A percentile compares a stretch with the other conserved stretches of the same genome.
Evolutionary conservation across 148 eudicot genomes (phyloP).

Genomic region (Polygonum aviculare): DNA sequence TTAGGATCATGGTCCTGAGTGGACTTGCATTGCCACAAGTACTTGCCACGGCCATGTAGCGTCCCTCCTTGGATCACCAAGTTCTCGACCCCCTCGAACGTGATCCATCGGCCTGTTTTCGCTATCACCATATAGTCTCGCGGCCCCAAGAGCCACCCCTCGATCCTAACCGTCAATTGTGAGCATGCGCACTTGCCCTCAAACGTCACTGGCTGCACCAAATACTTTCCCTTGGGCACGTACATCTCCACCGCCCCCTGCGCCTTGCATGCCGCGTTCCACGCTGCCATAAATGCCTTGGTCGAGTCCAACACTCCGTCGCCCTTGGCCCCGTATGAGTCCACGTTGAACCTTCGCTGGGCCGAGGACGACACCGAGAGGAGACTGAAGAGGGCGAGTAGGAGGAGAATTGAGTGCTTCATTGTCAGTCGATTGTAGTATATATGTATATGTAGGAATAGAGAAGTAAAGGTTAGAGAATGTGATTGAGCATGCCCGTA

Average conservation of each 20-base stretch:
- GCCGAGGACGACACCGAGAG: neutral
- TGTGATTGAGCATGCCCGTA: too few species aligned
- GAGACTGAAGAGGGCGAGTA: neutral
- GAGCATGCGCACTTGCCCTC: slow-evolving; percentile 26
- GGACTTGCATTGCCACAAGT: slow-evolving; percentile 35
- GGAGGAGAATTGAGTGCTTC: neutral
- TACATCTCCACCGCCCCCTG: neutral
- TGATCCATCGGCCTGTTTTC: slow-evolving; percentile 20
- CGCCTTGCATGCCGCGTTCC: slow-evolving; percentile 22
- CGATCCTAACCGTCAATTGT: slow-evolving; percentile 20
- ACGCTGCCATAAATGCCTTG: slow-evolving; percentile 18
- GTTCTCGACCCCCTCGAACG: slow-evolving; percentile 24
- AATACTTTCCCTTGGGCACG: slow-evolving; percentile 19
- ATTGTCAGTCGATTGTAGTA: too few species aligned
- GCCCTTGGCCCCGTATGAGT: slow-evolving; percentile 20
- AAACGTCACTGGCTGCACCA: slow-evolving; percentile 18
- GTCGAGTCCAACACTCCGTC: slow-evolving; percentile 23
- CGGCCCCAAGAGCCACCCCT: slow-evolving; percentile 32
- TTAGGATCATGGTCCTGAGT: neutral
- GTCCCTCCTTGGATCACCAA: slow-evolving; percentile 32
- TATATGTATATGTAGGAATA: too few species aligned
- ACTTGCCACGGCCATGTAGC: slow-evolving; percentile 29
- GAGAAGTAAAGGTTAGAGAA: too few species aligned
- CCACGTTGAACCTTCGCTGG: slow-evolving; percentile 6
- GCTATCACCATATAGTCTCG: slow-evolving; percentile 15